Conservation (phyloP, 176 grass and related monocot species). For the Carex scoparia region DNA sequence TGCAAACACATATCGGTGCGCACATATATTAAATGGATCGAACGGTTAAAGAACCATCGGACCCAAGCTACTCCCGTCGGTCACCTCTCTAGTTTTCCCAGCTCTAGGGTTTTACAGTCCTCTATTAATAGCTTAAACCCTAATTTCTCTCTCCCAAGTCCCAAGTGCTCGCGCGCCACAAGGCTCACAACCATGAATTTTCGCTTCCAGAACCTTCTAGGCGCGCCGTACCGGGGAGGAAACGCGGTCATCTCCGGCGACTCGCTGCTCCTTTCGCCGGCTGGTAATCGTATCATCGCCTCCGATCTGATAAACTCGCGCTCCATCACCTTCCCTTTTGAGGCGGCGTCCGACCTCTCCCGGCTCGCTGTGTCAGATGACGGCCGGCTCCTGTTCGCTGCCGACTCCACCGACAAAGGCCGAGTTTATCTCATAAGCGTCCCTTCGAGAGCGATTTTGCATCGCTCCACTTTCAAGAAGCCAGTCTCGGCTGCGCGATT, state of each 20-base stretch:
- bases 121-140: conserved; percentile 33
- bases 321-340: conserved; percentile 78
- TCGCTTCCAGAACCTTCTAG: conserved; percentile 91
- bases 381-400: conserved; percentile 60
- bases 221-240: conserved; percentile 89
- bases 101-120: not conserved
- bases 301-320: conserved; percentile 64
- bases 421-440: conserved; percentile 72
- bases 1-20: no score
- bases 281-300: conserved; percentile 67
- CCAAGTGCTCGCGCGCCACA: not conserved
- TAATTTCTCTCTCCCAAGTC: conserved; percentile 14
- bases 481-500: conserved; percentile 52
- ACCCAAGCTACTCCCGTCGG: not conserved
- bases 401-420: conserved; percentile 36
- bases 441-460: conserved; percentile 58
- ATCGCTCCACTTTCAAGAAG: conserved; percentile 70
- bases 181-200: conserved; percentile 58
- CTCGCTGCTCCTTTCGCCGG: conserved; percentile 63
- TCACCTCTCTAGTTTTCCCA: not conserved
- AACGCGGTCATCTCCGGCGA: conserved; percentile 67
- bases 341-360: conserved; percentile 63
- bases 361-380: conserved; percentile 64
- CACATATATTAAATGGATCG: no score
- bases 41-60: no score